Conservation (phyloP, 345 rosid genomes). For the Cochlearia excelsa region DNA sequence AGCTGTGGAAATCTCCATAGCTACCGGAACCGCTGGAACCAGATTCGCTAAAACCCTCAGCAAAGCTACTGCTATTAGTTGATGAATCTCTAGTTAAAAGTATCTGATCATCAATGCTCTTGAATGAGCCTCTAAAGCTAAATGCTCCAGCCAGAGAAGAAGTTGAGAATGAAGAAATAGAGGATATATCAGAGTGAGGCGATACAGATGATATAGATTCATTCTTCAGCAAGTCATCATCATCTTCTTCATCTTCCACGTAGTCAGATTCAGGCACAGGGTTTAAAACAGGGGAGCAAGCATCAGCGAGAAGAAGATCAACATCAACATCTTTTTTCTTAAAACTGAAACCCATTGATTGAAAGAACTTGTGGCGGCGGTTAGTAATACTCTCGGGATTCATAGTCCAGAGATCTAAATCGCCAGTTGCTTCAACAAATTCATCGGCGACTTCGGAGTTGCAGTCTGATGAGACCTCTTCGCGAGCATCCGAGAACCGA, state of each 20-base stretch:
- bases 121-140: conserved; percentile 34
- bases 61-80: conserved; percentile 34
- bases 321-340: conserved; percentile 29
- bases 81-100: conserved; percentile 37
- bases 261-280: conserved; percentile 28
- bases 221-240: conserved; percentile 38
- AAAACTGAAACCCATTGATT: conserved; percentile 39
- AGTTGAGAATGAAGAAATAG: conserved; percentile 25
- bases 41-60: conserved; percentile 35
- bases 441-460: conserved; percentile 42
- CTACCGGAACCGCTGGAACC: conserved; percentile 45
- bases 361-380: conserved; percentile 48
- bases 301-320: conserved; percentile 12
- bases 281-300: conserved; percentile 3
- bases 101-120: conserved; percentile 43
- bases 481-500: conserved; percentile 55
- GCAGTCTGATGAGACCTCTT: conserved; percentile 53
- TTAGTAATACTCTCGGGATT: conserved; percentile 54
- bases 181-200: conserved; percentile 16
- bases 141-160: conserved; percentile 32
- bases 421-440: conserved; percentile 30
- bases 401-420: conserved; percentile 49
- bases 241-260: conserved; percentile 13
- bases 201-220: conserved; percentile 27
- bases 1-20: conserved; percentile 49